Evolutionary conservation across 768 basidiomycete species (phyloP).

Genomic region (Termitomyces sp.): DNA sequence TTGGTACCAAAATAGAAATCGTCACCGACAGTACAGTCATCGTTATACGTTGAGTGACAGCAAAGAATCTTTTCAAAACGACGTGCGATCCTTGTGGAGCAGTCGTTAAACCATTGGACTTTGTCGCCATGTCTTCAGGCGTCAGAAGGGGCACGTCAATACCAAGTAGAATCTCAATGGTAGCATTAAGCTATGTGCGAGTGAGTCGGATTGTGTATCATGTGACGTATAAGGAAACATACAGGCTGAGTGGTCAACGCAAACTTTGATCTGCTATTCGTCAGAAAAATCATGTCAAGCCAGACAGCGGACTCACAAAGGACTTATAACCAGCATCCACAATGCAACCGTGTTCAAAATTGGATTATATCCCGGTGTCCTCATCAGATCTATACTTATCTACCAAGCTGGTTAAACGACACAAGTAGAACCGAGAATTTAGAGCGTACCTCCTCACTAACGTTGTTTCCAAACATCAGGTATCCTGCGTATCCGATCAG

Average conservation of each 20-base stretch:
- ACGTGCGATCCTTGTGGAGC: slow-evolving; percentile 20
- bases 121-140: slow-evolving; percentile 33
- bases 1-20: slow-evolving; percentile 71
- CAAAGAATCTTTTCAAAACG: slow-evolving; percentile 32
- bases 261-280: slow-evolving; percentile 66
- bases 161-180: slow-evolving; percentile 73
- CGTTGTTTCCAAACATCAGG: slow-evolving; percentile 80
- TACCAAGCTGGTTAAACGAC: slow-evolving; percentile 20
- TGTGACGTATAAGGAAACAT: slow-evolving; percentile 19
- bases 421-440: not conserved
- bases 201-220: not conserved
- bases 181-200: slow-evolving; percentile 60
- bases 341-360: slow-evolving; percentile 67
- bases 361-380: slow-evolving; percentile 65
- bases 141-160: slow-evolving; percentile 41
- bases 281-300: slow-evolving; percentile 10
- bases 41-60: slow-evolving; percentile 48
- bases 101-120: slow-evolving; percentile 26
- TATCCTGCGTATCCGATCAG: slow-evolving; percentile 80
- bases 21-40: slow-evolving; percentile 56
- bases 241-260: slow-evolving; percentile 80
- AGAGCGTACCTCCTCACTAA: slow-evolving; percentile 69
- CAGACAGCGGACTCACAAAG: slow-evolving; percentile 44
- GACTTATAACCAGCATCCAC: slow-evolving; percentile 82
- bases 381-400: slow-evolving; percentile 81